Percentiles rank a stretch among this genome's conserved stretches.
Evolutionary conservation across 148 eudicot genomes (phyloP).

Genomic region (Simmondsia chinensis): DNA sequence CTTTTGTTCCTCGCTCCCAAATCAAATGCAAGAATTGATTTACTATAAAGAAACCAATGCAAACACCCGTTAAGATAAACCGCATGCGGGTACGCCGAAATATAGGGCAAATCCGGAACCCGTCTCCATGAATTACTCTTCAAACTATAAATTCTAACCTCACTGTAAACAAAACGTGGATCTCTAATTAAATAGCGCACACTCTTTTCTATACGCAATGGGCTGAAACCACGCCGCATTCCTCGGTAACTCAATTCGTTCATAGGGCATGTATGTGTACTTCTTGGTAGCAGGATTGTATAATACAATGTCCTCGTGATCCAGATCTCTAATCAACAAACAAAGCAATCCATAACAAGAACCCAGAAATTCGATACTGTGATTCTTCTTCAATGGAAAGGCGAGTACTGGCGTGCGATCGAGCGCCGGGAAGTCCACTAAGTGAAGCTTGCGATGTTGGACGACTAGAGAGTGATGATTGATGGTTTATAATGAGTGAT

Average conservation of each 20-base stretch:
- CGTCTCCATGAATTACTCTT: conserved; percentile 29
- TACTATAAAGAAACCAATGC: conserved; percentile 29
- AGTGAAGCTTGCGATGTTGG: conserved; percentile 11
- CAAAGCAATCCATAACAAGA: conserved; percentile 50
- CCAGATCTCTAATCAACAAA: conserved; percentile 20
- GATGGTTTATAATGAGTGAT: not conserved
- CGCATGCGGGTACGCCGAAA: conserved; percentile 14
- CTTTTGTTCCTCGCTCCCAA: conserved; percentile 18
- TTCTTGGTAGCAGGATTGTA: conserved; percentile 37
- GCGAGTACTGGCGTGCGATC: conserved; percentile 6
- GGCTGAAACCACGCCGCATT: not conserved
- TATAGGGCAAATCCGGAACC: conserved; percentile 24
- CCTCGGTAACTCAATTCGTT: conserved; percentile 11
- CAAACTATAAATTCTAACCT: conserved; percentile 37
- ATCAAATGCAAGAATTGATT: conserved; percentile 27
- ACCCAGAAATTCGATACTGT: conserved; percentile 25
- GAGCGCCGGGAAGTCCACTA: conserved; percentile 3
- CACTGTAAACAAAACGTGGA: conserved; percentile 9
- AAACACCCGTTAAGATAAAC: conserved; percentile 20
- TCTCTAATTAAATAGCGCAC: conserved; percentile 5
- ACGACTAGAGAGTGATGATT: conserved; percentile 16
- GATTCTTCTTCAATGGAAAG: conserved; percentile 19
- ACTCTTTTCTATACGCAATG: conserved; percentile 24
- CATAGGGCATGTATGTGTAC: conserved; percentile 13
- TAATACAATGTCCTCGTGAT: conserved; percentile 9